Conservation (phyloP, 2,329 filamentous ascomycete species). For the Verticillium klebahnii region DNA sequence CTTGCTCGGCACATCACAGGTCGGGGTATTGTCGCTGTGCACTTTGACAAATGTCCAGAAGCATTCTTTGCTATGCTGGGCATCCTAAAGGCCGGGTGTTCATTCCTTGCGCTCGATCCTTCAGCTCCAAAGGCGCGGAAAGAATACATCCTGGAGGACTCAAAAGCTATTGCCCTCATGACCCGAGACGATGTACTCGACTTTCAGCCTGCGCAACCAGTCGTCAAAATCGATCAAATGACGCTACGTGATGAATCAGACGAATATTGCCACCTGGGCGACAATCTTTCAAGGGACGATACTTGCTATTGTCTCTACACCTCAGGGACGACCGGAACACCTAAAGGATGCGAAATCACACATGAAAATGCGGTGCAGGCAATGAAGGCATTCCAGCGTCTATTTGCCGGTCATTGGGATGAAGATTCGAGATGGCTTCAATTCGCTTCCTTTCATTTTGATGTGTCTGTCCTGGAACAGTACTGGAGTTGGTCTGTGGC, state of each 20-base stretch:
- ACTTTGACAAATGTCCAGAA: slow-evolving; percentile 81
- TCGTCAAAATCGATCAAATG: slow-evolving; percentile 21
- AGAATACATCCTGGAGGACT: slow-evolving; percentile 73
- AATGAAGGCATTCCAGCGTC: slow-evolving; percentile 76
- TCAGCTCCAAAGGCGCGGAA: slow-evolving; percentile 68
- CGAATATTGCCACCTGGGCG: not conserved
- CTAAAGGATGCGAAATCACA: slow-evolving; percentile 83
- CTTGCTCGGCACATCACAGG: slow-evolving; percentile 45
- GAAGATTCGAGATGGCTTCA: slow-evolving; percentile 76
- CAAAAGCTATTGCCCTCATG: slow-evolving; percentile 59
- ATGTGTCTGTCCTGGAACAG: slow-evolving; percentile 88
- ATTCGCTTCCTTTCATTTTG: slow-evolving; percentile 92
- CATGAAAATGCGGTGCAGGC: slow-evolving; percentile 87
- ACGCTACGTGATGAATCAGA: slow-evolving; percentile 22
- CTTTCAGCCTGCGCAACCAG: slow-evolving; percentile 24
- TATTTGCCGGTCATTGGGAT: slow-evolving; percentile 75
- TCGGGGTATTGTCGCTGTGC: slow-evolving; percentile 66
- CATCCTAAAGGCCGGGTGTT: slow-evolving; percentile 75
- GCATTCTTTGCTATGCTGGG: slow-evolving; percentile 80
- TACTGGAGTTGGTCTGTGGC: slow-evolving; percentile 95
- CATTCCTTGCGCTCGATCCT: slow-evolving; percentile 77
- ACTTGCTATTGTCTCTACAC: slow-evolving; percentile 84
- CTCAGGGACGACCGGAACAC: slow-evolving; percentile 79
- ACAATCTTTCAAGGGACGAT: slow-evolving; percentile 35
- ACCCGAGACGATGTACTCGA: slow-evolving; percentile 29